Conservation (phyloP, 495 filamentous ascomycete species). For the Talaromyces nanjingensis region DNA sequence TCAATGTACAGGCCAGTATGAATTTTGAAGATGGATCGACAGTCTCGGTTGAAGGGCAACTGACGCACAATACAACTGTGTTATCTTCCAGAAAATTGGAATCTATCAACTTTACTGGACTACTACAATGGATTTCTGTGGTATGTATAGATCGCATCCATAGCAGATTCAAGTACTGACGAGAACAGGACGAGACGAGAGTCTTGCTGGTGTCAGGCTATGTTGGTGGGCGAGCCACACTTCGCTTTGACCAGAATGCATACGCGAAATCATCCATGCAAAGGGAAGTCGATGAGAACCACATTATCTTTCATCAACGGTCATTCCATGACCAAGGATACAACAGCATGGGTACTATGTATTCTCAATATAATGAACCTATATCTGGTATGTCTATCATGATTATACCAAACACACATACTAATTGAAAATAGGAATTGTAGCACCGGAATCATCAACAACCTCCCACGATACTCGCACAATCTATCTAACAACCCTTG, state of each 20-base stretch:
- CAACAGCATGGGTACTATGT: constrained; percentile 2
- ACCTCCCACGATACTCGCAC: background rate
- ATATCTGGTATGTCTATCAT: constrained; percentile 1
- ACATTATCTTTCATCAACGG: background rate
- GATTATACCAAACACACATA: background rate
- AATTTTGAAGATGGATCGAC: background rate
- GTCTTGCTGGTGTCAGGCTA: constrained; percentile 1
- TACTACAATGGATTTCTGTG: constrained; percentile 26
- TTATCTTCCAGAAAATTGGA: background rate
- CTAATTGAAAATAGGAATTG: background rate
- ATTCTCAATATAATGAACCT: constrained; percentile 5
- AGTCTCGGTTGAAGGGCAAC: background rate
- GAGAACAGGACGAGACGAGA: background rate
- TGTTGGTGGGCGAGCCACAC: constrained; percentile 3
- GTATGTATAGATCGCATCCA: constrained; percentile 17
- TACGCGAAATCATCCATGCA: background rate
- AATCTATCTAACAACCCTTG: constrained; percentile 5
- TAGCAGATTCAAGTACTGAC: background rate
- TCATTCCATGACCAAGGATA: constrained; percentile 6
- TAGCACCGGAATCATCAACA: background rate
- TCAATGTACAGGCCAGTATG: constrained; percentile 21
- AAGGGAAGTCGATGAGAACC: background rate
- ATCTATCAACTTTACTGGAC: constrained; percentile 22
- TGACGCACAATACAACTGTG: background rate
- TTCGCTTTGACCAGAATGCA: background rate